Evolutionary conservation across 2,329 filamentous ascomycete genomes (phyloP).

Genomic region (Knufia fluminis): DNA sequence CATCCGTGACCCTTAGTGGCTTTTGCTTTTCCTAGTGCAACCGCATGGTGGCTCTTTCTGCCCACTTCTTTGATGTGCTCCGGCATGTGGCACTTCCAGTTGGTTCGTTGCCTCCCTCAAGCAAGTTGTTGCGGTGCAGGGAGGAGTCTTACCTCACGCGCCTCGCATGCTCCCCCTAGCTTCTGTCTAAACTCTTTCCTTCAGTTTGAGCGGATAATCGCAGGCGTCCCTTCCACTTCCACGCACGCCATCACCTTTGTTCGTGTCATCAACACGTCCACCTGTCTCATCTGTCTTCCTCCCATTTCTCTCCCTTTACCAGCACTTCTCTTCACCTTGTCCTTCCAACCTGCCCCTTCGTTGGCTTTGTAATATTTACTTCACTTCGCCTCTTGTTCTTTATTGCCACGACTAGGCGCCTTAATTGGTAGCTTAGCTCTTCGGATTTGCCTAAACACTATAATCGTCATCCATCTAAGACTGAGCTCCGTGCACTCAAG

Average conservation of each 20-base stretch:
- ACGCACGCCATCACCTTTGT: conserved; percentile 4
- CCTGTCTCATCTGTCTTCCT: neutral
- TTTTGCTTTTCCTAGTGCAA: neutral
- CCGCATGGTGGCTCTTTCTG: neutral
- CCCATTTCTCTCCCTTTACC: conserved; percentile 23
- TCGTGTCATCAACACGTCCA: conserved; percentile 8
- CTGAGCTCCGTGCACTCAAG: conserved; percentile 11
- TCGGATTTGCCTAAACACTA: conserved; percentile 9
- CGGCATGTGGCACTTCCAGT: neutral
- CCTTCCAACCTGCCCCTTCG: conserved; percentile 13
- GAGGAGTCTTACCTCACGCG: neutral
- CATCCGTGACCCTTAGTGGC: neutral
- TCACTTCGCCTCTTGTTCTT: conserved; percentile 13
- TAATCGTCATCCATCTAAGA: conserved; percentile 13
- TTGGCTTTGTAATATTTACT: conserved; percentile 10
- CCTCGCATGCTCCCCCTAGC: conserved; percentile 1
- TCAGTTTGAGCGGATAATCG: conserved; percentile 1
- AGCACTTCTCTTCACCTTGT: conserved; percentile 13
- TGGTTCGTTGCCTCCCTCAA: conserved; percentile 3
- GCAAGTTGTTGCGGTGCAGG: neutral
- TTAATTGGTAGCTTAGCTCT: conserved; percentile 11
- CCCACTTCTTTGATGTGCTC: neutral
- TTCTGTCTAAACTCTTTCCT: neutral
- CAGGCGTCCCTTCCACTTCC: neutral
- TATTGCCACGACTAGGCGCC: conserved; percentile 10